Base-by-base conservation (phyloP, 352 stramenopile genomes). In the Phytopythium vexans region DNA sequence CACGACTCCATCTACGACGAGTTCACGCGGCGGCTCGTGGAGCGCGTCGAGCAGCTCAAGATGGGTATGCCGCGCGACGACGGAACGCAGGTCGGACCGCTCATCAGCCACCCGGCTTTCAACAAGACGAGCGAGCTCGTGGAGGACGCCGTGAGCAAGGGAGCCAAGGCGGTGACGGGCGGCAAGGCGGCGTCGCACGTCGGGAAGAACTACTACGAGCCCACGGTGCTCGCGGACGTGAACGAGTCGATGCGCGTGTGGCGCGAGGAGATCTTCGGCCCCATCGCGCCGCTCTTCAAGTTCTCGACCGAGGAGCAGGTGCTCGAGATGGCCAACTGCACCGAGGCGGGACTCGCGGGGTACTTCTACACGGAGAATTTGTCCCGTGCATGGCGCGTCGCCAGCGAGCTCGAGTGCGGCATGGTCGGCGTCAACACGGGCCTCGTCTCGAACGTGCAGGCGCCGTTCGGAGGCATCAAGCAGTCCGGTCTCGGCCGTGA, bases 251-350 rank as follows among this genome's bases (percentile, higher is more conserved):
- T 99, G 82, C 75, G 70, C 35, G 73, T 97, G 9, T 87, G 95
- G 68, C 74, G 70, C 48, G 72, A 97, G 60, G 96, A 99, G 77
- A 98, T 91, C 21, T 99, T 99, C 70, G 97, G 96, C 6, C 97
- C 97, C 3, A 74, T 99, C 44, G 89, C 96, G 16, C 76, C 92
- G 36, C 74, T 99, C 9, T 89, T 88, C 47, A 86, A 79, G 41
- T 99, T 99, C 72, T 67, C 86, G 21, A 94, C 68, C 5, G 96
- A 99, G 54, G 91, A 97, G 31, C 94, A 99, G 62, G 97, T 96
- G n/a, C 59, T 99, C 11, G 58, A 69, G 41, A 79, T 96, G 49
- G 96, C 96, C 21, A 99, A 99, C 79, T 79, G 90, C 65, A 96
- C 73, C 35, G 81, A 93, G 31, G 68, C 83, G 6, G 97, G 97